A percentile compares a stretch with the other conserved stretches of the same genome.
Evolutionary conservation across 306 rosid genomes (phyloP).

Genomic region (Ziziphus jujuba): DNA sequence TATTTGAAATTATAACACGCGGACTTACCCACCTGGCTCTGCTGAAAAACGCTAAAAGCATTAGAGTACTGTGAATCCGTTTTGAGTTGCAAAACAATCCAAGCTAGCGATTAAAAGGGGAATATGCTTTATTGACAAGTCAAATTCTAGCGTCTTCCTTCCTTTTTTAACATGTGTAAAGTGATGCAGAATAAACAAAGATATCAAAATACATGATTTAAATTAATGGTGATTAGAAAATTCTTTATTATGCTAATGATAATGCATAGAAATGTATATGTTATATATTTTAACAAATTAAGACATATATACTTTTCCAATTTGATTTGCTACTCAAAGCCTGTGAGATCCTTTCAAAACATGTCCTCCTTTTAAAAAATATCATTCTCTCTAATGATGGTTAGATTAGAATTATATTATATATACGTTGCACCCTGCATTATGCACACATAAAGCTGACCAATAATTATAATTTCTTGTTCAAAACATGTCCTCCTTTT

Average conservation of each 20-base stretch:
- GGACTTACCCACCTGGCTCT: too few species aligned
- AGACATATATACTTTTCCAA: background rate
- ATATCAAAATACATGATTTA: constrained; percentile 1
- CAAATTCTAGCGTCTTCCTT: background rate
- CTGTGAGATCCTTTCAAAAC: constrained; percentile 2
- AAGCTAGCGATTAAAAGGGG: background rate
- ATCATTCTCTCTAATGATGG: background rate
- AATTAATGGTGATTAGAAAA: background rate
- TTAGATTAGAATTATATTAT: background rate
- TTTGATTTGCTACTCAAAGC: background rate
- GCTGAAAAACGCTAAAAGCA: too few species aligned
- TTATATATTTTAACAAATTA: too few species aligned
- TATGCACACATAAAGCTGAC: constrained; percentile 5
- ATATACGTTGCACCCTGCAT: background rate
- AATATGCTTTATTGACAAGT: constrained; percentile 8
- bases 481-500: too few species aligned
- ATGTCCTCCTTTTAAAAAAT: background rate
- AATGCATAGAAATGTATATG: too few species aligned
- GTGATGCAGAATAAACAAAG: constrained; percentile 7
- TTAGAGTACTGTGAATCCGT: background rate
- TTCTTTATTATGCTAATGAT: background rate
- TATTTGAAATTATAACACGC: too few species aligned
- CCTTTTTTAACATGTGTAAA: background rate
- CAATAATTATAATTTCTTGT: too few species aligned
- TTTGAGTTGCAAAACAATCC: background rate